phyloP scores from a whole-genome alignment of 2,329 filamentous ascomycete genomes.

The Botryotinia narcissicola region DNA sequence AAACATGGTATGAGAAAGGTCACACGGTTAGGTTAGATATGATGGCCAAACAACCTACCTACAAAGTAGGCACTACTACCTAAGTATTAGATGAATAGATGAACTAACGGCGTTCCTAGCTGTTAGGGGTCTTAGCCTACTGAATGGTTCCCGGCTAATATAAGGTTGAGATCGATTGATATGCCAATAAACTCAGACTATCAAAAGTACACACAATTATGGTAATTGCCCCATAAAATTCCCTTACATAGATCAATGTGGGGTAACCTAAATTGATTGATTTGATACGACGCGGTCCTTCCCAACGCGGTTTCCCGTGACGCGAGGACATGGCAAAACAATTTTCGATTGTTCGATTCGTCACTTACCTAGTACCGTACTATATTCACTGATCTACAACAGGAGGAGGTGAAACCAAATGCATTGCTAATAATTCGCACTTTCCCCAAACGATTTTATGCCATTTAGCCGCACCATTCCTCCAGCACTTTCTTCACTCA shows the following conservation, averaged over 20 bases:
- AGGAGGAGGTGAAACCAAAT: constrained; percentile 19
- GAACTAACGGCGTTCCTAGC: not conserved
- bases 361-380: not conserved
- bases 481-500: constrained; percentile 33
- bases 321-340: constrained; percentile 8
- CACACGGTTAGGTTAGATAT: not conserved
- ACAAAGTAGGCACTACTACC: not conserved
- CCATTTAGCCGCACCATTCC: constrained; percentile 31
- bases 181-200: not conserved
- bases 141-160: not conserved
- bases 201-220: not conserved
- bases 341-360: not conserved
- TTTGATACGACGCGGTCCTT: constrained; percentile 11
- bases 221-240: not conserved
- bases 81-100: not conserved
- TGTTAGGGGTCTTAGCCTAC: not conserved
- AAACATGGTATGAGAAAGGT: not conserved
- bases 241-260: not conserved
- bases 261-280: constrained; percentile 6
- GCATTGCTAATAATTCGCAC: constrained; percentile 22
- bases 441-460: constrained; percentile 36
- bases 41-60: not conserved
- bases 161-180: not conserved
- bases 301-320: constrained; percentile 4
- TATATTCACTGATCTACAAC: constrained; percentile 1